These are phyloP conservation scores for Aspergillus coremiiformis DNA, from an alignment of 495 filamentous ascomycete genomes.

Conservation along the genomic window DNA sequence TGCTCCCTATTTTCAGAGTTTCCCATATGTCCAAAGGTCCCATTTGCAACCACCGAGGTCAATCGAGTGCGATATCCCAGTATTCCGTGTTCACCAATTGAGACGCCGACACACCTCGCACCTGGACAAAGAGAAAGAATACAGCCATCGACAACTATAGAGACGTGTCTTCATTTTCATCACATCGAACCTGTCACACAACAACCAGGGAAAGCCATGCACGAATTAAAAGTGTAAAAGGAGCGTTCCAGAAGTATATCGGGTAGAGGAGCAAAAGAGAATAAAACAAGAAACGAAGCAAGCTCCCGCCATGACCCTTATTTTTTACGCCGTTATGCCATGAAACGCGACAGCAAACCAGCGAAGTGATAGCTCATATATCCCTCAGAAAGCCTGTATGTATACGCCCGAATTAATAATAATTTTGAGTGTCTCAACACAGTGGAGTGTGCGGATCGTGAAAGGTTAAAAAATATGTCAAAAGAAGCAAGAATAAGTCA, in stretches of 20 bases:
- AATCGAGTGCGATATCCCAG: conserved; percentile 15
- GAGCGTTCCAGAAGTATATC: conserved; percentile 21
- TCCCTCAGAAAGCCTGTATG: conserved; percentile 34
- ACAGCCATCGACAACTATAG: conserved; percentile 21
- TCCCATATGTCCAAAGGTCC: conserved; percentile 22
- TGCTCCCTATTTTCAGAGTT: conserved; percentile 15
- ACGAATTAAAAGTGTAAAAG: conserved; percentile 19
- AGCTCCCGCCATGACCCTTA: conserved; percentile 19
- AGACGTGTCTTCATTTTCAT: conserved; percentile 21
- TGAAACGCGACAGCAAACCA: conserved; percentile 17
- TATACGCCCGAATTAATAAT: conserved; percentile 40
- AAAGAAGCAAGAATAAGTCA: conserved; percentile 21
- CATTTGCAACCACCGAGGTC: conserved; percentile 15
- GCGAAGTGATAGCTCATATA: conserved; percentile 14
- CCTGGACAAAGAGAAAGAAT: conserved; percentile 20
- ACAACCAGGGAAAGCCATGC: conserved; percentile 16
- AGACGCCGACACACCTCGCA: conserved; percentile 23
- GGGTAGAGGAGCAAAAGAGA: conserved; percentile 1
- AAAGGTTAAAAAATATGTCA: conserved; percentile 26
- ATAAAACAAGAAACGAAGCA: conserved; percentile 9
- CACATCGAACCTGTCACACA: conserved; percentile 18
- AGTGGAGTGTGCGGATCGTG: conserved; percentile 18
- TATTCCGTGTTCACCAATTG: conserved; percentile 22
- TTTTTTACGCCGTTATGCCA: conserved; percentile 36
- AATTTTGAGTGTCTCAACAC: conserved; percentile 17